phyloP scores from a whole-genome alignment of 2,329 filamentous ascomycete species.

The Chaetomium sp. region DNA sequence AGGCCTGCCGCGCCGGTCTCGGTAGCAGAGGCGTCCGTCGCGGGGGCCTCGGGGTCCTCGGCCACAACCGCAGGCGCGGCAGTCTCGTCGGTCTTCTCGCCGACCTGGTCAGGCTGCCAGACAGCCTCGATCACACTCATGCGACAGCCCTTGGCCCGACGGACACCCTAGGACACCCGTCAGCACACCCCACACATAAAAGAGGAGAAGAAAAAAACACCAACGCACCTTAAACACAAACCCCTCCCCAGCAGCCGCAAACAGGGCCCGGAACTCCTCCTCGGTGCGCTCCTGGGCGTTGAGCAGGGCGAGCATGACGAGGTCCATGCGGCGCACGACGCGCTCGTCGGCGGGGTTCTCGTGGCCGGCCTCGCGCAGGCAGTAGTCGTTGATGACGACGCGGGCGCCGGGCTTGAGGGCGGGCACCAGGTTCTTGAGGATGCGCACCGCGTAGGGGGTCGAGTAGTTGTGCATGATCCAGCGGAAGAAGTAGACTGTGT shows the following conservation, averaged over 20 bases:
- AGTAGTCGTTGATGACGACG: slow-evolving; percentile 48
- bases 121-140: slow-evolving; percentile 44
- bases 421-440: slow-evolving; percentile 54
- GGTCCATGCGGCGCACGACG: slow-evolving; percentile 46
- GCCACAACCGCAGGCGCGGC: not conserved
- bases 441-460: slow-evolving; percentile 53
- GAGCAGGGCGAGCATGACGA: slow-evolving; percentile 48
- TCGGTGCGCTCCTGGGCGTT: slow-evolving; percentile 50
- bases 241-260: slow-evolving; percentile 42
- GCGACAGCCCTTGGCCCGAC: slow-evolving; percentile 36
- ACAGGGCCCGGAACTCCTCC: slow-evolving; percentile 48
- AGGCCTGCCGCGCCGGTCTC: too few species aligned
- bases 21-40: too few species aligned
- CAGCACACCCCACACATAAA: not conserved
- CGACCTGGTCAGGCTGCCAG: slow-evolving; percentile 36
- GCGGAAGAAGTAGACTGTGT: slow-evolving; percentile 57
- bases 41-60: slow-evolving; percentile 1
- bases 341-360: slow-evolving; percentile 43
- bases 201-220: not conserved
- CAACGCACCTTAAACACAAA: slow-evolving; percentile 43
- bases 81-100: not conserved
- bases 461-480: slow-evolving; percentile 66
- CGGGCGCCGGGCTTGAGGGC: slow-evolving; percentile 57
- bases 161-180: slow-evolving; percentile 33
- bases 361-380: slow-evolving; percentile 40